phyloP scores from a whole-genome alignment of 805 yeast species.

The Kuraishia cidri region DNA sequence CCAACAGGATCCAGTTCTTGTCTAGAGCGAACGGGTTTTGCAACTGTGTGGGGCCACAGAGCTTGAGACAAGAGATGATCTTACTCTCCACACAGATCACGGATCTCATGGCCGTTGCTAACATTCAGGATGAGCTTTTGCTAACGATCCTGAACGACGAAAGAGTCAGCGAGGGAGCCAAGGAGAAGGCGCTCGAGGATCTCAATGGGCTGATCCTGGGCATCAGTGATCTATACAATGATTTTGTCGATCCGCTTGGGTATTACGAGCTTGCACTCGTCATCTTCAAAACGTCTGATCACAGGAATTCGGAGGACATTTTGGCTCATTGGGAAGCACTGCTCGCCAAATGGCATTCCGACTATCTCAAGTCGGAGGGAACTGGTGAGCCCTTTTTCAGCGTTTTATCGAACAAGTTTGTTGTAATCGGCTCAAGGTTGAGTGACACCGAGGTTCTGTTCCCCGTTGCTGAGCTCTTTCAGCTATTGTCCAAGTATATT shows the following conservation, averaged over 20 bases:
- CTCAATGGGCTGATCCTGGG: conserved; percentile 60
- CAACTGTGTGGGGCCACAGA: conserved; percentile 74
- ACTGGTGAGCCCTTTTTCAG: conserved; percentile 27
- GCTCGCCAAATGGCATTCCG: conserved; percentile 39
- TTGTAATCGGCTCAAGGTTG: conserved; percentile 47
- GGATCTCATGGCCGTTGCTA: conserved; percentile 80
- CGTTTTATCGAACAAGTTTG: conserved; percentile 26
- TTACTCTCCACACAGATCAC: conserved; percentile 60
- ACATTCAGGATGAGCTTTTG: conserved; percentile 65
- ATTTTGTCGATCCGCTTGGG: conserved; percentile 79
- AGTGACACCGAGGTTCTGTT: conserved; percentile 68
- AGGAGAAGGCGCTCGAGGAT: conserved; percentile 37
- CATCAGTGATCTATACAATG: conserved; percentile 76
- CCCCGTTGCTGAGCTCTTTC: conserved; percentile 66
- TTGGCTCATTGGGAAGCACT: conserved; percentile 71
- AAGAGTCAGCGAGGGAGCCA: conserved; percentile 38
- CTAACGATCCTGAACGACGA: conserved; percentile 39
- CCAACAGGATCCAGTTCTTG: conserved; percentile 75
- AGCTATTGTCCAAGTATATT: conserved; percentile 52
- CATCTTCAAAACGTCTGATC: conserved; percentile 78
- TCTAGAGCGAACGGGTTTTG: conserved; percentile 93
- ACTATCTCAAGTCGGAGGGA: conserved; percentile 12
- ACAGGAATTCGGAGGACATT: conserved; percentile 77
- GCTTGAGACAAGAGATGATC: conserved; percentile 66
- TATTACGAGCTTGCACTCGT: conserved; percentile 75